Conservation (phyloP, 768 basidiomycete genomes). For the Suillus bovinus region DNA sequence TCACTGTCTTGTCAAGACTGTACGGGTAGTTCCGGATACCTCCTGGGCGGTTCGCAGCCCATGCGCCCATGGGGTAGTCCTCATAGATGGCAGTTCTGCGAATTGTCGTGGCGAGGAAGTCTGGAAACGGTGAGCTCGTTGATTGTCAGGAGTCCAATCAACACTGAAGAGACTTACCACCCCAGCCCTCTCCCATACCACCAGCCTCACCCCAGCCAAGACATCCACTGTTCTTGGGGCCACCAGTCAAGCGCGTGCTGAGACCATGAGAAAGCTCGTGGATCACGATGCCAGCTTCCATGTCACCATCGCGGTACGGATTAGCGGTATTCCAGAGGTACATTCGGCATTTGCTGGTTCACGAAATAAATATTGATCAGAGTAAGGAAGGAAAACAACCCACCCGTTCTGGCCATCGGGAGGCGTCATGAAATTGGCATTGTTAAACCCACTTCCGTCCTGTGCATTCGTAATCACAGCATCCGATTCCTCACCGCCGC, state of each 20-base stretch:
- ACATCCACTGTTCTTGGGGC: constrained; percentile 89
- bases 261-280: constrained; percentile 89
- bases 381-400: constrained; percentile 9
- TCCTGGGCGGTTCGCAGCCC: constrained; percentile 76
- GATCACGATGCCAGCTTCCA: constrained; percentile 96
- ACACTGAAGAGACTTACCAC: constrained; percentile 43
- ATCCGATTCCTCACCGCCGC: constrained; percentile 84
- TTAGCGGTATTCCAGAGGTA: constrained; percentile 91
- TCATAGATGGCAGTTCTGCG: constrained; percentile 71
- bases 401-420: constrained; percentile 80
- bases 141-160: background rate
- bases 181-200: constrained; percentile 99
- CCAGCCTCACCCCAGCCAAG: constrained; percentile 96
- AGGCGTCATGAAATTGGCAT: constrained; percentile 89
- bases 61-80: constrained; percentile 91
- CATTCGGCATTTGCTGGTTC: constrained; percentile 77
- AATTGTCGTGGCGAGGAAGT: constrained; percentile 86
- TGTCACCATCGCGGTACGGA: constrained; percentile 92
- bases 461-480: constrained; percentile 95
- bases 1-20: constrained; percentile 72
- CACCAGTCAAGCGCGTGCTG: constrained; percentile 93
- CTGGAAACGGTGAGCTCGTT: constrained; percentile 28
- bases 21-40: constrained; percentile 93
- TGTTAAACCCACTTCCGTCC: constrained; percentile 92
- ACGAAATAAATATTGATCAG: background rate